A percentile compares a stretch with the other conserved stretches of the same genome.
Conservation (phyloP, 2,329 filamentous ascomycete genomes). For the Botrytis pseudocinerea region DNA sequence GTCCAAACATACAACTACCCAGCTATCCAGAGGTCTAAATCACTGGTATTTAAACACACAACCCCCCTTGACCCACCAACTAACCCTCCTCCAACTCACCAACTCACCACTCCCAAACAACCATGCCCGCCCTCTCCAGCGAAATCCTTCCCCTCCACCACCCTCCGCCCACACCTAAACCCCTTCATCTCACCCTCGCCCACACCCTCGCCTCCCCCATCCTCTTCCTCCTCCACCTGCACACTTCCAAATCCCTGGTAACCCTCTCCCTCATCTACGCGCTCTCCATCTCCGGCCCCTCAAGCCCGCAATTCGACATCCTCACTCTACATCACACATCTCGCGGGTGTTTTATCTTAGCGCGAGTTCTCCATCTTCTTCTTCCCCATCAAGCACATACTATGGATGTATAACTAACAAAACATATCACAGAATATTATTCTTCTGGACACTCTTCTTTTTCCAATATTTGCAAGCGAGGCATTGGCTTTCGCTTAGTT, state of each 20-base stretch:
- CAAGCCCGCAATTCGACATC: not conserved
- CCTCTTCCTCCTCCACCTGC: not conserved
- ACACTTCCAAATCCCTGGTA: not conserved
- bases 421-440: not conserved
- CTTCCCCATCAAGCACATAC: no score
- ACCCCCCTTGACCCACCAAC: not conserved
- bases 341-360: not conserved
- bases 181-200: not conserved
- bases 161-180: not conserved
- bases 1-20: not conserved
- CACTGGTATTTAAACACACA: not conserved
- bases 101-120: not conserved
- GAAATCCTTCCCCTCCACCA: not conserved
- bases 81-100: not conserved
- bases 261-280: not conserved
- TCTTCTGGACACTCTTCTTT: not conserved
- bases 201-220: not conserved
- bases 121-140: not conserved
- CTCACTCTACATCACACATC: not conserved
- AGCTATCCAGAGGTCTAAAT: not conserved
- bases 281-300: not conserved
- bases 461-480: not conserved
- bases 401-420: not conserved
- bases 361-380: not conserved
- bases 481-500: not conserved